Base-by-base conservation (phyloP, 1,139 yeast species). In the Spathaspora jeffriesii region DNA sequence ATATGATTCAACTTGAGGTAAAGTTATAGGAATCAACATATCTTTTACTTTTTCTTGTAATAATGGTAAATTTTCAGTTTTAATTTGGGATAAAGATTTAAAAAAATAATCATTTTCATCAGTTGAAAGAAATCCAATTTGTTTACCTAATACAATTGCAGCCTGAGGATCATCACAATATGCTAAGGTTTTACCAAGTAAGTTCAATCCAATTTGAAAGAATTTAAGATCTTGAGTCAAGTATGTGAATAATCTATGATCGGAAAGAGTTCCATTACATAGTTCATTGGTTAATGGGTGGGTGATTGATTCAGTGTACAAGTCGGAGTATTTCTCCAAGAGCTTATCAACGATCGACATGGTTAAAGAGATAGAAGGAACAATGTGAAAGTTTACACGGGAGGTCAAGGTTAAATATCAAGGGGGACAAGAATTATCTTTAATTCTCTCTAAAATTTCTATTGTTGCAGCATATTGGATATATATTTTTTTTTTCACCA, bases 51-150 rank as follows among this genome's bases (percentile, higher is more conserved):
- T 41, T 1, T 49, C 46, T 25, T 56, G 51, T 17, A 64, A 64
- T 1, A 55, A 53, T 1, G 50, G 43, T 8, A 47, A 38, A 4
- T 58, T 52, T 2, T 50, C 47, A 8, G 47, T 40, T 45, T 47
- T 53, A 42, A 78, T 56, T 42, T 72, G 62, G 7, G 58, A 52
- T 45, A 79, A 59, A 20, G 72, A 63, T 5, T 53, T 64, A 15
- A 55, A 57, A 53, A 79, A 79, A 52, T 80, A 80, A 43, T 69
- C 70, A 55, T 79, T 78, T 54, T 80, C 84, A 47, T 72, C 75
- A 38, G 65, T 65, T 8, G 77, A 67, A 36, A 80, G 59, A 53
- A 78, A 77, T 0, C 84, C 84, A 48, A 79, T 70, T 52, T 79
- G 82, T 50, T 75, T 76, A 1, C 79, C 78, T 28, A 79, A 53